Evolutionary conservation across 2,329 filamentous ascomycete species (phyloP), one percentile per base, ranked within the genome.

Genomic region (Fusarium incarnatum): DNA sequence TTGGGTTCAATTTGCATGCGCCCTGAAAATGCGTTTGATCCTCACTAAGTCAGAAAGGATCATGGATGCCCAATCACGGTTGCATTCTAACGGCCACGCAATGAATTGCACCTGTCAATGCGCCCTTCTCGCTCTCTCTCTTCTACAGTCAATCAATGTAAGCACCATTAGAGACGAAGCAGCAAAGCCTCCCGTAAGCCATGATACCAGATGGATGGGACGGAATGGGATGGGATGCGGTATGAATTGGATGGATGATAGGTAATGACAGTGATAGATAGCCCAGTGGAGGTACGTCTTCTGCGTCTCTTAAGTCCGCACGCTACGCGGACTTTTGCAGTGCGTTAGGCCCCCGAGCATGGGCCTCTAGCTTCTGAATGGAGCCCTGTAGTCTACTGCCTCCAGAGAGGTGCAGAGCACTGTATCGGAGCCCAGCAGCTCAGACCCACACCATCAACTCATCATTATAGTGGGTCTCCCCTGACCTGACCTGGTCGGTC

Each of bases 131-230:
- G 18, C 30, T 40, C 28, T 28, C 28, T 28, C 6, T 5, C 11
- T 13, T 28, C 11, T 28, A 28, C 28, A 28, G 28, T 28, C 28
- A 28, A 28, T 28, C 28, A 28, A 22, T 52, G 60, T 72, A 60
- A 73, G 71, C 71, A 57, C 56, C 53, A 63, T 56, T 41, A 32
- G 13, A 64, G 46, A 56, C 23, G 32, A 60, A 67, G 54, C 52
- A 54, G 25, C 62, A 64, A 70, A 70, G 42, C 62, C 60, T 65
- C 41, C 57, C 49, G 59, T 70, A 56, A 72, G 69, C 62, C 58
- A 67, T 64, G 23, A 37, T 32, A 20, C 28, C 25, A 46, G 23
- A 13, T 20, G 48, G 48, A 52, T 52, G 34, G 34, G 34, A 37
- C 18, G 34, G 34, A n/a, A n/a, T 37, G 18, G 34, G 10, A 37